These are phyloP conservation scores for Aspergillus phoenicis DNA, from an alignment of 2,329 filamentous ascomycete species.

Conservation along the genomic window DNA sequence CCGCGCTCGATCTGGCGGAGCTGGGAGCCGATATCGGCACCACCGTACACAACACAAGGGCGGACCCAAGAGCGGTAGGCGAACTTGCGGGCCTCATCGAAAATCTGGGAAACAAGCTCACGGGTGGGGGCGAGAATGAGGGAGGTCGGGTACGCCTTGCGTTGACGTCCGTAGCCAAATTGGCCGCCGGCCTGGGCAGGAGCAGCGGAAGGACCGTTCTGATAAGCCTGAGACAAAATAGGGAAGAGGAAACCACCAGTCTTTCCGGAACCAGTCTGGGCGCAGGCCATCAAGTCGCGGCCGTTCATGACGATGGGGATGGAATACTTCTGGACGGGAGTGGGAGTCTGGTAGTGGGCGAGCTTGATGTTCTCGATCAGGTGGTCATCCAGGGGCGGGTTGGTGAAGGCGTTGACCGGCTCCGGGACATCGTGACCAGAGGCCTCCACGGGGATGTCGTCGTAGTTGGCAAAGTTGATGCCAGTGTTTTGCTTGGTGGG, in stretches of 20 bases:
- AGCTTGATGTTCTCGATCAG: conserved; percentile 90
- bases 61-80: conserved; percentile 98
- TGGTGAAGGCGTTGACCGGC: conserved; percentile 85
- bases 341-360: conserved; percentile 92
- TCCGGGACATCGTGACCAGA: conserved; percentile 93
- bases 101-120: conserved; percentile 98
- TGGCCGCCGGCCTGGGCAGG: conserved; percentile 64
- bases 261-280: conserved; percentile 99
- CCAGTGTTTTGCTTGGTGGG: conserved; percentile 94
- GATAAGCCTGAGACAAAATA: conserved; percentile 95
- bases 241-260: conserved; percentile 99
- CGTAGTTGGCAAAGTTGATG: conserved; percentile 99
- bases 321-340: conserved; percentile 98
- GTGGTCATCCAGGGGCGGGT: conserved; percentile 93
- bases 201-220: conserved; percentile 75
- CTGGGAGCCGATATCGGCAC: conserved; percentile 97
- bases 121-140: conserved; percentile 94
- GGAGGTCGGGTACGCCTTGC: conserved; percentile 96
- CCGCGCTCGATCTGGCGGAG: conserved; percentile 97
- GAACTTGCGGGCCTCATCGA: conserved; percentile 96
- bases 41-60: conserved; percentile 97
- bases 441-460: conserved; percentile 97
- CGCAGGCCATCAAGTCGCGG: conserved; percentile 98
- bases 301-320: conserved; percentile 98
- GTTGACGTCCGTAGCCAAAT: conserved; percentile 81